Evolutionary conservation across 2,329 filamentous ascomycete genomes (phyloP), one percentile per base, ranked within the genome.

Genomic region (Zymoseptoria passerinii): DNA sequence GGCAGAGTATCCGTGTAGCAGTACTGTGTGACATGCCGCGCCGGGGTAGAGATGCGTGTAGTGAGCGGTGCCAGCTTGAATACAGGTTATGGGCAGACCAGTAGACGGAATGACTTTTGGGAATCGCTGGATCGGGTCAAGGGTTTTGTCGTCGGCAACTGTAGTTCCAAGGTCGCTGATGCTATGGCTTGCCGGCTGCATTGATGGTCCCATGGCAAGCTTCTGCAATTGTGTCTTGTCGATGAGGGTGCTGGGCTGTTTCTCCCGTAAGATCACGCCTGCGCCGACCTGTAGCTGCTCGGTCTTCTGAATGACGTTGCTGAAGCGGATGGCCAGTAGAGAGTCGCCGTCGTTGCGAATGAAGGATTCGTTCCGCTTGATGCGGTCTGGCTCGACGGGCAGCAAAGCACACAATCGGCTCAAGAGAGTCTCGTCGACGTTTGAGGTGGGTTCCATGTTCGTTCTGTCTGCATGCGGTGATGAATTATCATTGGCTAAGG

Each of bases 21-120:
- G 20, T 56, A 56, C 50, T 56, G 54, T 8, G 54, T 56, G 40
- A 56, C 54, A 51, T 56, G 54, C 54, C 50, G 54, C 54, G 23
- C 54, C 54, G 8, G 54, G 54, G 23, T 52, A 18, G 54, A 50
- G 54, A 51, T 56, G 54, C 10, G 54, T 52, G 28, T 56, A 56
- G 27, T 50, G 19, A 10, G 54, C 54, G 19, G 48, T 51, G 1
- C 44, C 54, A 28, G 54, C 54, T 51, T 56, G 48, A 20, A 56
- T 27, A 23, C 52, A 56, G 16, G 48, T 56, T 2, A 52, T 56
- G 13, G 54, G 54, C 16, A 56, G 48, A 9, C 54, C 54, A 56
- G 48, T 51, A n/a, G 19, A 52, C 7, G 54, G 54, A 28, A 56
- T 56, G 2, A 35, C 48, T 13, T 50, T 56, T 18, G 48, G 54